Conservation (phyloP, 2,329 filamentous ascomycete species). For the Exophiala lecanii-corni region DNA sequence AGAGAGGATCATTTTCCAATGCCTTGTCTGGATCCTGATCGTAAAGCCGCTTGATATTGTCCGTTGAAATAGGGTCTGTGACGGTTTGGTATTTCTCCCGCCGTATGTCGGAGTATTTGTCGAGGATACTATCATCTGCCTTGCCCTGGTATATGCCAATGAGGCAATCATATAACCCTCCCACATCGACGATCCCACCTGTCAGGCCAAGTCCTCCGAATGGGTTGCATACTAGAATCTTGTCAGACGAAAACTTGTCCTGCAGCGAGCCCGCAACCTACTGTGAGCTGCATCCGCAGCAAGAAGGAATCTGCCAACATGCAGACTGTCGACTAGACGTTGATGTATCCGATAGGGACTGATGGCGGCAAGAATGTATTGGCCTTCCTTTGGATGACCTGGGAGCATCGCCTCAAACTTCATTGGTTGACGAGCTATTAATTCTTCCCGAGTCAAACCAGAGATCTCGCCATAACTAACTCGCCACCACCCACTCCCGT, state of each 20-base stretch:
- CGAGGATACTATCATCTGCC: conserved; percentile 39
- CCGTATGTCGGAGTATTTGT: conserved; percentile 40
- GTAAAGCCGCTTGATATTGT: conserved; percentile 37
- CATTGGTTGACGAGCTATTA: conserved; percentile 50
- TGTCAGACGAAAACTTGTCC: background rate
- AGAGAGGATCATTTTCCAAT: conserved; percentile 35
- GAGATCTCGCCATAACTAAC: conserved; percentile 59
- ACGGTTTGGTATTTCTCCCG: conserved; percentile 36
- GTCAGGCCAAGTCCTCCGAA: conserved; percentile 60
- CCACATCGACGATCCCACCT: conserved; percentile 59
- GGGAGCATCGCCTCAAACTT: conserved; percentile 58
- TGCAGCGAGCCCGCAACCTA: conserved; percentile 4
- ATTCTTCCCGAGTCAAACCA: conserved; percentile 52
- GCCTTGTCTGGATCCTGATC: conserved; percentile 35
- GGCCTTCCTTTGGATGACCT: conserved; percentile 53
- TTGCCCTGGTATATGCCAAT: conserved; percentile 38
- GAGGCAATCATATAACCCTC: conserved; percentile 58
- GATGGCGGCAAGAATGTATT: conserved; percentile 55
- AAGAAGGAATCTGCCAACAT: conserved; percentile 53
- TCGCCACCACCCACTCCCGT: conserved; percentile 54
- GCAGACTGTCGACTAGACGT: conserved; percentile 53
- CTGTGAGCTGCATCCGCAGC: conserved; percentile 58
- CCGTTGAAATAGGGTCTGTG: conserved; percentile 39
- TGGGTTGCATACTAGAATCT: conserved; percentile 38
- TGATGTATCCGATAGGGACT: conserved; percentile 61